A percentile compares a stretch with the other conserved stretches of the same genome.
phyloP scores from a whole-genome alignment of 129 eudicot genomes.

The Helianthus tuberosus region DNA sequence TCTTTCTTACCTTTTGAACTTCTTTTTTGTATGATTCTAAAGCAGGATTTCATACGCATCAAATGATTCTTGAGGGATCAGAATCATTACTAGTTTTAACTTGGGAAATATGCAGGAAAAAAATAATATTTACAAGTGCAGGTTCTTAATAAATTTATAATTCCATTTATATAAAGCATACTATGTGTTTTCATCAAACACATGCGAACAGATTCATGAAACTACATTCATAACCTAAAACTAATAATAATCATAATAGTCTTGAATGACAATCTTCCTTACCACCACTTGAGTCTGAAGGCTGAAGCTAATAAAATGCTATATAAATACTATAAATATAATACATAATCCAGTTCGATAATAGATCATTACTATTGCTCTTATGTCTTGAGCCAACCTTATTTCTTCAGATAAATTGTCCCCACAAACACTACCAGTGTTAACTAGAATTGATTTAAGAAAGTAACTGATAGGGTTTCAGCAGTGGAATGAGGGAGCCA shows the following conservation, averaged over 20 bases:
- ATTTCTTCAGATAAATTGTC: constrained; percentile 33
- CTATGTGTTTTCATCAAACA: constrained; percentile 27
- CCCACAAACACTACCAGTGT: constrained; percentile 4
- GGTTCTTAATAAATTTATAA: constrained; percentile 26
- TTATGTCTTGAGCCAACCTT: constrained; percentile 43
- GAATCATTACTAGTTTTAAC: neutral
- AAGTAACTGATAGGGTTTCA: constrained; percentile 53
- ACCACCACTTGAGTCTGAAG: constrained; percentile 12
- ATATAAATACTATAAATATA: constrained; percentile 10
- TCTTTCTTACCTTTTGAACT: constrained; percentile 4
- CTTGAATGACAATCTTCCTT: constrained; percentile 16
- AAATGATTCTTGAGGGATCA: constrained; percentile 6
- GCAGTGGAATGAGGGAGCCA: constrained; percentile 65
- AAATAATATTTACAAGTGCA: neutral
- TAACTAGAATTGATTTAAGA: constrained; percentile 7
- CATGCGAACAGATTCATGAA: constrained; percentile 22
- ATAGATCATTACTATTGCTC: constrained; percentile 12
- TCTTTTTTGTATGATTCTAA: constrained; percentile 5
- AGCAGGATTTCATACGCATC: constrained; percentile 1
- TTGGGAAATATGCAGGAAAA: neutral
- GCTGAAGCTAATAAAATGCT: constrained; percentile 17
- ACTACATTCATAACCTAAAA: constrained; percentile 33
- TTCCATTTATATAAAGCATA: constrained; percentile 29
- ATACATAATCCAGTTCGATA: constrained; percentile 28
- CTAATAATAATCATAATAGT: constrained; percentile 25